Conservation (phyloP, 805 yeast genomes). For the Myxozyma geophila region DNA sequence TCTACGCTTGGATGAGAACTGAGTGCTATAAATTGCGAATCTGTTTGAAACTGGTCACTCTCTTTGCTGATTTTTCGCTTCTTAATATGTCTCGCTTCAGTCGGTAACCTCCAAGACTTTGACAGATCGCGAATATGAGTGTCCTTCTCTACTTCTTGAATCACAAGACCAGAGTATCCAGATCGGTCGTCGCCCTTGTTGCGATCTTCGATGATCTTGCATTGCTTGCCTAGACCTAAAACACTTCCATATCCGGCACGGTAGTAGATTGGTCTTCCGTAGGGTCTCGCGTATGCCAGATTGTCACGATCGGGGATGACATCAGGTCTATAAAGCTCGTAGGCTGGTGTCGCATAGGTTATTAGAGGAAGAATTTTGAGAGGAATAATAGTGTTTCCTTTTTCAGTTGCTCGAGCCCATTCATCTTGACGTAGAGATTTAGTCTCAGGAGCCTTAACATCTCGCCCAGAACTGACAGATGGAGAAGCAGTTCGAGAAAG, state of each 20-base stretch:
- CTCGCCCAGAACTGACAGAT: too few species aligned
- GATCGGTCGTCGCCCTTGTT: neutral
- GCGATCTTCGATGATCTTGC: slow-evolving; percentile 7
- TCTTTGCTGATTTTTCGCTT: neutral
- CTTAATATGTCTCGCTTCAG: neutral
- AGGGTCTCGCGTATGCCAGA: slow-evolving; percentile 18
- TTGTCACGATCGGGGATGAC: slow-evolving; percentile 13
- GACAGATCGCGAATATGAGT: neutral
- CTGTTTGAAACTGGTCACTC: neutral
- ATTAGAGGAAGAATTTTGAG: slow-evolving; percentile 2
- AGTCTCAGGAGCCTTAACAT: neutral
- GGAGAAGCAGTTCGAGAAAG: too few species aligned
- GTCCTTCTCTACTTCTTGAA: neutral
- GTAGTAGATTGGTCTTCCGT: slow-evolving; percentile 16
- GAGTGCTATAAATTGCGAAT: neutral
- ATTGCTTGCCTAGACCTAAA: slow-evolving; percentile 17
- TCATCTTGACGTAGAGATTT: neutral
- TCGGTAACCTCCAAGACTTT: slow-evolving; percentile 1
- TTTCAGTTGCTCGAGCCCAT: slow-evolving; percentile 13
- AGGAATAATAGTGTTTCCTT: slow-evolving; percentile 1
- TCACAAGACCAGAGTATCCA: slow-evolving; percentile 3
- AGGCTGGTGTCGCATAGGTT: slow-evolving; percentile 9
- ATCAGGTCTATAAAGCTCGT: slow-evolving; percentile 20
- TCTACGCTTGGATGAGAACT: neutral
- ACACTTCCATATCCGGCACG: slow-evolving; percentile 27